Evolutionary conservation across 495 filamentous ascomycete species (phyloP), one percentile per base, ranked within the genome.

Genomic region (Hyphodiscus hymeniophilus): DNA sequence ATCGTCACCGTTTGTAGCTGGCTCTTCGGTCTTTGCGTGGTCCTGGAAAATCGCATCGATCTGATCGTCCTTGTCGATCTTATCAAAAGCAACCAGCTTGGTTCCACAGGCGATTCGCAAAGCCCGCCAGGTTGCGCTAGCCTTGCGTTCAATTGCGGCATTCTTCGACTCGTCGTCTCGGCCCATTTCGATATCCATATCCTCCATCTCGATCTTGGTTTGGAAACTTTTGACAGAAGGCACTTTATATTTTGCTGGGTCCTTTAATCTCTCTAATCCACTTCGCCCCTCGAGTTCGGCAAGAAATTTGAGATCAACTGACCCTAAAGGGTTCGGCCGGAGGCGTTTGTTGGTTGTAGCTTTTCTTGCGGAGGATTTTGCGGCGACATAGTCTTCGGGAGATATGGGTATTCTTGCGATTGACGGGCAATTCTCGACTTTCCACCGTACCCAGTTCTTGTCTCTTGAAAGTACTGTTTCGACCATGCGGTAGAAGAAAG

Each of bases 361-460:
- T 60, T 79, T 83, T 46, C 66, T 69, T 4, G 81, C 82, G 41
- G 76, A 65, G 21, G 70, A 66, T 56, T 82, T 84, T 18, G 87
- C 82, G 36, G 77, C 73, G 42, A 76, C 60, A 59, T 86, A 86
- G 23, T 84, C 76, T 18, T 68, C 63, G 17, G 81, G 71, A 3
- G 80, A 72, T 26, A 95, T 63, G 5, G 86, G 70, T 13, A 84
- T 75, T 33, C 77, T 74, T 51, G 90, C 81, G 59, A 99, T 95
- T 17, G 80, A 73, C 23, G 87, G 89, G 63, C 92, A 97, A 42
- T 78, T 82, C 64, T 97, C 92, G 7, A 88, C 79, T 65, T 99
- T 99, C 92, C 92, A 99, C 39, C 86, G 84, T 34, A 90, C 89
- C 92, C 92, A 99, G 56, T 95, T 94, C 64, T 95, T 95, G 65